These are phyloP conservation scores for Thermothelomyces thermophilus DNA, from an alignment of 2,329 filamentous ascomycete genomes.

Conservation along the genomic window DNA sequence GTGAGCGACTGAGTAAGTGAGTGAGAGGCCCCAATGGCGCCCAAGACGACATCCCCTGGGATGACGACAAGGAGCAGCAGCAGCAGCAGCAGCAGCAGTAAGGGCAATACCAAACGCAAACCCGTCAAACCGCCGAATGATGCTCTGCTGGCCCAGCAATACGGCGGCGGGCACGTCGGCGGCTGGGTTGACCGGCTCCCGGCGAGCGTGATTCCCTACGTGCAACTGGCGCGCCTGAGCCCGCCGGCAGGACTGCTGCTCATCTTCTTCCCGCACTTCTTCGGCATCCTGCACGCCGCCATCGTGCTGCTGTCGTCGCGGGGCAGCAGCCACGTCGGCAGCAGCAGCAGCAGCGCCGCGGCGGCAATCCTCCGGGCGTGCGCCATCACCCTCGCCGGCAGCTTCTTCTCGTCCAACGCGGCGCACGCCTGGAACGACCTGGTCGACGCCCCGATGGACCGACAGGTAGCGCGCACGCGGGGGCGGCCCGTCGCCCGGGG, in stretches of 20 bases:
- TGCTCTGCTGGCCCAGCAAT: neutral
- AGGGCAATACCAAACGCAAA: too few relatives aligned
- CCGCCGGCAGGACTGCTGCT: neutral
- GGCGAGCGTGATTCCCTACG: neutral
- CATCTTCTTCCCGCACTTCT: neutral
- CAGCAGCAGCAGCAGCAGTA: too few relatives aligned
- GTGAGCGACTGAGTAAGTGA: too few relatives aligned
- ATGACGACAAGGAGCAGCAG: too few relatives aligned
- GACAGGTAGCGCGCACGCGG: slow-evolving; percentile 27
- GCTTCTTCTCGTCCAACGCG: slow-evolving; percentile 31
- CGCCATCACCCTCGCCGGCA: slow-evolving; percentile 22
- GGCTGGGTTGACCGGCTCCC: neutral
- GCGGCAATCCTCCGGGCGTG: neutral
- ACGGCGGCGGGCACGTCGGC: neutral
- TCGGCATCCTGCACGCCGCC: slow-evolving; percentile 1
- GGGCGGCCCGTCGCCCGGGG: slow-evolving; percentile 32
- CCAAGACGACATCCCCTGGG: too few relatives aligned
- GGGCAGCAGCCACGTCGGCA: too few relatives aligned
- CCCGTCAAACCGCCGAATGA: too few relatives aligned
- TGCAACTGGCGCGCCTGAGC: slow-evolving; percentile 4
- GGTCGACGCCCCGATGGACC: slow-evolving; percentile 31
- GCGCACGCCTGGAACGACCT: slow-evolving; percentile 33
- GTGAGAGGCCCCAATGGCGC: too few relatives aligned
- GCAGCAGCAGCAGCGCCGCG: neutral
- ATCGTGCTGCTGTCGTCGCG: neutral